Conservation (phyloP, 2,329 filamentous ascomycete genomes). For the Dactylonectria macrodidyma region DNA sequence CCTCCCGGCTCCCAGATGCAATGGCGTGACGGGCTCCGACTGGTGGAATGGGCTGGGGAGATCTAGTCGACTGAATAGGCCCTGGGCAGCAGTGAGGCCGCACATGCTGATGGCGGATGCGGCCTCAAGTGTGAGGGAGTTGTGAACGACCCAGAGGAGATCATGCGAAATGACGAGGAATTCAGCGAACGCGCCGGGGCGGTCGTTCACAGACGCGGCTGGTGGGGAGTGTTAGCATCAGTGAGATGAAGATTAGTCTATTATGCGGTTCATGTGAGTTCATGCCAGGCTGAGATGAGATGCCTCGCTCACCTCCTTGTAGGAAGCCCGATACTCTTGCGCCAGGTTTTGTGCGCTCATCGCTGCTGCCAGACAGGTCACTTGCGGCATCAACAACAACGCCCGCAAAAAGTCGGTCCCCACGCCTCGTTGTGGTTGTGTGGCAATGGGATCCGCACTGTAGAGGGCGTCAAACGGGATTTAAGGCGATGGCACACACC, state of each 20-base stretch:
- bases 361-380: too few species aligned
- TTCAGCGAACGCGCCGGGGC: constrained; percentile 62
- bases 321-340: constrained; percentile 58
- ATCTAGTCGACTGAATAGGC: constrained; percentile 55
- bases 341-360: constrained; percentile 40
- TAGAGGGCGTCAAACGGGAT: too few species aligned
- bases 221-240: neutral
- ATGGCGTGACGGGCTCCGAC: fast-evolving
- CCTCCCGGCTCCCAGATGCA: fast-evolving
- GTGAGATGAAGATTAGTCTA: fast-evolving
- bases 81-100: constrained; percentile 60
- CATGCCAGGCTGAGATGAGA: neutral
- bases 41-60: constrained; percentile 52
- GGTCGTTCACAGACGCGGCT: constrained; percentile 58
- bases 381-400: too few species aligned
- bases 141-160: constrained; percentile 56
- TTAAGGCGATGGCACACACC: too few species aligned
- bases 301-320: constrained; percentile 51
- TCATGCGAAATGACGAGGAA: constrained; percentile 54
- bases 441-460: too few species aligned
- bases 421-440: too few species aligned
- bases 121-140: constrained; percentile 50
- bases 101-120: constrained; percentile 59
- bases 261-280: too few species aligned
- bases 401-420: too few species aligned